phyloP scores from a whole-genome alignment of 2,329 filamentous ascomycete species.

The Fonsecaea monophora region DNA sequence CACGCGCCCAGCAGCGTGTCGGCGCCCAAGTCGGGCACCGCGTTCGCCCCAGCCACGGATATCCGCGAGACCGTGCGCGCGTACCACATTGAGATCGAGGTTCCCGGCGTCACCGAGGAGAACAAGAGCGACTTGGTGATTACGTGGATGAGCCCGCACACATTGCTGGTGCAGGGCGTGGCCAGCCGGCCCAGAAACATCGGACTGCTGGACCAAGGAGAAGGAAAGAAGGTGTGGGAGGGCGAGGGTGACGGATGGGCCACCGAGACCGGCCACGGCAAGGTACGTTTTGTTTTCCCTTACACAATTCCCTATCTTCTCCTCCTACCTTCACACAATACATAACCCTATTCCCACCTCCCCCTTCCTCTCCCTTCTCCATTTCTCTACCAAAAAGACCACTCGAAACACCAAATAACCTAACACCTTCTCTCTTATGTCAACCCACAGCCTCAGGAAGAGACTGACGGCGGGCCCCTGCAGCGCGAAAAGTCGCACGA shows the following conservation, averaged over 20 bases:
- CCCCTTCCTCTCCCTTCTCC: not conserved
- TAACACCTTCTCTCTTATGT: not conserved
- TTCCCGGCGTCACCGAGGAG: conserved; percentile 31
- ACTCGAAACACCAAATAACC: not conserved
- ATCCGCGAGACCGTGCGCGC: conserved; percentile 32
- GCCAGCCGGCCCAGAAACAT: conserved; percentile 28
- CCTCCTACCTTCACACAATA: not conserved
- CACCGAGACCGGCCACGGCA: conserved; percentile 29
- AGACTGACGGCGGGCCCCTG: conserved; percentile 31
- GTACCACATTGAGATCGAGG: conserved; percentile 37
- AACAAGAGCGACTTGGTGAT: conserved; percentile 32
- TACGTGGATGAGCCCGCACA: conserved; percentile 36
- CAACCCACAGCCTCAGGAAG: not conserved
- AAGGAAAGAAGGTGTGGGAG: conserved; percentile 33
- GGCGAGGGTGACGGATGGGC: conserved; percentile 34
- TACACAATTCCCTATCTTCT: not conserved
- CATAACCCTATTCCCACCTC: not conserved
- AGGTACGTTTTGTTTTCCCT: conserved; percentile 20
- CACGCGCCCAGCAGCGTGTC: conserved; percentile 31
- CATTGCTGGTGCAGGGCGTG: conserved; percentile 33
- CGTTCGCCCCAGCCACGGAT: conserved; percentile 31
- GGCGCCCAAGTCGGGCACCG: conserved; percentile 16
- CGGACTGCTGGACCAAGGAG: conserved; percentile 26
- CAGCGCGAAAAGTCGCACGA: conserved; percentile 32
- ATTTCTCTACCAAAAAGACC: not conserved